Percentiles rank a stretch among this genome's conserved stretches.
These are phyloP conservation scores for Syzygium jambos DNA, from an alignment of 345 rosid species.

Conservation along the genomic window DNA sequence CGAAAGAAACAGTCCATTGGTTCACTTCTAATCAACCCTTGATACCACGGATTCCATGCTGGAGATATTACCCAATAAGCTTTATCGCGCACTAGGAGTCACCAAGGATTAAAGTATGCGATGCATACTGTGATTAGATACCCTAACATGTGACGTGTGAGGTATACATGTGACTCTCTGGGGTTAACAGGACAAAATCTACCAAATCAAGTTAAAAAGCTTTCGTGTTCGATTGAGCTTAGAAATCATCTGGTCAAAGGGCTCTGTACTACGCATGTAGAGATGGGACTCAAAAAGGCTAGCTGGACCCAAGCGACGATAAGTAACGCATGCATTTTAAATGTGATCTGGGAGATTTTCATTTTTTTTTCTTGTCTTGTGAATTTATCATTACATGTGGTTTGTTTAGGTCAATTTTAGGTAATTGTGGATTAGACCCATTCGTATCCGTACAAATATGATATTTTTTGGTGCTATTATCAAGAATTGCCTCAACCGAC, in stretches of 20 bases:
- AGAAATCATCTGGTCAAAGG: not conserved
- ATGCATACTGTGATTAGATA: not conserved
- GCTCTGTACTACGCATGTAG: not conserved
- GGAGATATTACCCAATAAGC: not conserved
- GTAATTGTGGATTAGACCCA: not conserved
- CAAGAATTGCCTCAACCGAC: not conserved
- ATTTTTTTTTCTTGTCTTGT: not conserved
- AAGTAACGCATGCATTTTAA: not conserved
- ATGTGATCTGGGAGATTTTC: not conserved
- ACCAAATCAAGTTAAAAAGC: not conserved
- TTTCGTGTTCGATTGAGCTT: not conserved
- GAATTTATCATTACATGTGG: not conserved
- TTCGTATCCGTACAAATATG: not conserved
- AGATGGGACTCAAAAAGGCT: not conserved
- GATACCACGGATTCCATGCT: not conserved
- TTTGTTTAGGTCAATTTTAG: not conserved
- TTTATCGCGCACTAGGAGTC: not conserved
- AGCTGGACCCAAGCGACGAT: not conserved
- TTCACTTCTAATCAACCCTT: not conserved
- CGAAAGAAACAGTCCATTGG: not conserved
- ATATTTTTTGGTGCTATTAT: not conserved
- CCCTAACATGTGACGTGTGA: not conserved
- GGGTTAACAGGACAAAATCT: not conserved
- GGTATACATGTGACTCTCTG: not conserved
- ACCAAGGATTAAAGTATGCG: not conserved